A percentile compares a stretch with the other conserved stretches of the same genome.
These are phyloP conservation scores for Pseudogymnoascus sp. DNA, from an alignment of 2,329 filamentous ascomycete species.

Conservation along the genomic window DNA sequence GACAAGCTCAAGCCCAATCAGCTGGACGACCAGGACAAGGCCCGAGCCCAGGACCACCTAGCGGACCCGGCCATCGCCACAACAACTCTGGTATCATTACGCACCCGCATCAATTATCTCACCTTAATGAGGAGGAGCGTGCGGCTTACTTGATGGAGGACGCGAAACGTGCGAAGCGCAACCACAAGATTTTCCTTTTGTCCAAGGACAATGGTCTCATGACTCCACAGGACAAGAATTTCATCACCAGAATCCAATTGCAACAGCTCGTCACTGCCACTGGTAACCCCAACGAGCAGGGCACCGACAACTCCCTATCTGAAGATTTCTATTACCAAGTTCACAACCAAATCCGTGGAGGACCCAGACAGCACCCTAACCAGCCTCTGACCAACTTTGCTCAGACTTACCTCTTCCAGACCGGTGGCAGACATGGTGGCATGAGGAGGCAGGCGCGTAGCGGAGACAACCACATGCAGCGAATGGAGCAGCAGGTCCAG, in stretches of 20 bases:
- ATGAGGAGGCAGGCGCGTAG: slow-evolving; percentile 70
- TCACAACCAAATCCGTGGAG: slow-evolving; percentile 86
- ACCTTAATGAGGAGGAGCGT: slow-evolving; percentile 78
- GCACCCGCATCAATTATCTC: slow-evolving; percentile 66
- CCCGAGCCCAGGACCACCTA: slow-evolving; percentile 20
- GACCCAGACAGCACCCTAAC: slow-evolving; percentile 81
- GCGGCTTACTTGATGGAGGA: slow-evolving; percentile 81
- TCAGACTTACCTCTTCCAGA: slow-evolving; percentile 95
- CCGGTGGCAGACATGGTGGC: slow-evolving; percentile 72
- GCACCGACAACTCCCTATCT: slow-evolving; percentile 70
- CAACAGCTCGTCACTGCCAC: slow-evolving; percentile 93
- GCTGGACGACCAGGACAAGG: slow-evolving; percentile 22
- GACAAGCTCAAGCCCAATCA: slow-evolving; percentile 33
- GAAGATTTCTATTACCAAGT: slow-evolving; percentile 99
- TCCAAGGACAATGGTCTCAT: slow-evolving; percentile 95
- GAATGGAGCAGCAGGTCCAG: slow-evolving; percentile 99
- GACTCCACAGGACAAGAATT: slow-evolving; percentile 99
- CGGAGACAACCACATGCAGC: slow-evolving; percentile 94
- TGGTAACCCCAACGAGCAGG: slow-evolving; percentile 74
- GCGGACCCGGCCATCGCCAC: slow-evolving; percentile 27
- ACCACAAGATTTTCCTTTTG: slow-evolving; percentile 93
- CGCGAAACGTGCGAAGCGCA: slow-evolving; percentile 89
- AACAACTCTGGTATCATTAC: slow-evolving; percentile 46
- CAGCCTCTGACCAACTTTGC: slow-evolving; percentile 95
- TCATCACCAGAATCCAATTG: slow-evolving; percentile 94